Percentiles rank a stretch among this genome's conserved stretches.
Evolutionary conservation across 2,329 filamentous ascomycete species (phyloP).

Genomic region (Exophiala phaeomuriformis): DNA sequence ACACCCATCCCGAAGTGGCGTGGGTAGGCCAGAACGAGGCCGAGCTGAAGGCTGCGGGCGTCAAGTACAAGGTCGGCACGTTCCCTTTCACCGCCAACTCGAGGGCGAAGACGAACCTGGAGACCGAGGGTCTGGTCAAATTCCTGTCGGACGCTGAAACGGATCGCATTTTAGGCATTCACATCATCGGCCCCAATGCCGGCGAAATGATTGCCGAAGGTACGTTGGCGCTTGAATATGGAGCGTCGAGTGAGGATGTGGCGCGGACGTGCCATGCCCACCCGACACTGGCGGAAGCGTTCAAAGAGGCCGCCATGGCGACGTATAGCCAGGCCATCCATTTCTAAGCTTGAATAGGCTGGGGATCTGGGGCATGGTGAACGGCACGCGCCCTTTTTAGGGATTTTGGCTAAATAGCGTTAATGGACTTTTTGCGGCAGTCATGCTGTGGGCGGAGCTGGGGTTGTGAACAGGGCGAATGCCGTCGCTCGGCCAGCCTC

Average conservation of each 20-base stretch:
- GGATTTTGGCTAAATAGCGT: neutral
- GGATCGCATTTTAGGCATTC: constrained; percentile 86
- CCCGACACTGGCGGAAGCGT: constrained; percentile 90
- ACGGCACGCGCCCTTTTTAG: neutral
- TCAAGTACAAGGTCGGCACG: constrained; percentile 85
- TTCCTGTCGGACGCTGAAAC: constrained; percentile 95
- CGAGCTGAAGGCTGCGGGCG: constrained; percentile 80
- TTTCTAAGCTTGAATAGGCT: constrained; percentile 51
- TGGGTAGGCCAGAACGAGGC: constrained; percentile 98
- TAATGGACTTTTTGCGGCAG: neutral
- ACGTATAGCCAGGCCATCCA: constrained; percentile 95
- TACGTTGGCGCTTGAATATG: constrained; percentile 90
- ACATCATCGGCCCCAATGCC: constrained; percentile 92
- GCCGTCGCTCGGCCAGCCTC: neutral
- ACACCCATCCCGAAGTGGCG: constrained; percentile 95
- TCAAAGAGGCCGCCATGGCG: constrained; percentile 99
- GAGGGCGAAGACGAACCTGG: constrained; percentile 95
- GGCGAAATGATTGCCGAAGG: constrained; percentile 99
- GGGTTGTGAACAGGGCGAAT: neutral
- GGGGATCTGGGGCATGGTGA: neutral
- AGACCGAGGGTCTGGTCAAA: constrained; percentile 93
- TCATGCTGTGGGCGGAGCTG: neutral
- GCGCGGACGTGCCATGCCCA: constrained; percentile 93
- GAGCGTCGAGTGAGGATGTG: constrained; percentile 89
- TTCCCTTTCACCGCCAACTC: constrained; percentile 99